phyloP scores from a whole-genome alignment of 352 stramenopile species.

The Pythium brachiatum region DNA sequence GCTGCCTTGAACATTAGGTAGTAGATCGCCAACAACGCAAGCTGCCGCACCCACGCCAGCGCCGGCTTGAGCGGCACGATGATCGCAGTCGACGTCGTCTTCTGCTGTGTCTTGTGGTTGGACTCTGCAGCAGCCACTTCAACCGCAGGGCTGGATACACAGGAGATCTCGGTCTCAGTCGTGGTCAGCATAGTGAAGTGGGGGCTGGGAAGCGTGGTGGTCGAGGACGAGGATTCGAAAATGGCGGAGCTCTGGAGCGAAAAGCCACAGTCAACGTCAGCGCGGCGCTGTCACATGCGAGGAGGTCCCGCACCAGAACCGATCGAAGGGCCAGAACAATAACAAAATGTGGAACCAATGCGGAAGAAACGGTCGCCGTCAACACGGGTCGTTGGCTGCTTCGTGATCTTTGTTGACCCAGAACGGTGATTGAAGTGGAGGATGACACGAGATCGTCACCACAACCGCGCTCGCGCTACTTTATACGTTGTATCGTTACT shows the following conservation, averaged over 20 bases:
- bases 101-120: background rate
- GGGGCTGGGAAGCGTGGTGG: background rate
- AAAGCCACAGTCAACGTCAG: background rate
- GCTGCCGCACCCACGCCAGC: constrained; percentile 8
- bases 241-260: background rate
- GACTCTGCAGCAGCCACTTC: background rate
- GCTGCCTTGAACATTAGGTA: constrained; percentile 19
- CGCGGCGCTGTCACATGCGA: constrained; percentile 10
- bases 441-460: background rate
- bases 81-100: background rate
- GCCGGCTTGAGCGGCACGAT: background rate
- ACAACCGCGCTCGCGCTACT: background rate
- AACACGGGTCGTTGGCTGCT: background rate
- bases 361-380: background rate
- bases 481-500: background rate
- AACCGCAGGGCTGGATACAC: background rate
- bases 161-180: background rate
- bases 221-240: background rate
- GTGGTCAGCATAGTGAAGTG: background rate
- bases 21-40: constrained; percentile 14
- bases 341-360: background rate
- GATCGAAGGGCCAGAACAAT: background rate
- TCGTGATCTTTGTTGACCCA: background rate
- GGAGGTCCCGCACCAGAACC: background rate
- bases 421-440: background rate